These are phyloP conservation scores for Penicillium ochrochloron DNA, from an alignment of 495 filamentous ascomycete species.

Conservation along the genomic window DNA sequence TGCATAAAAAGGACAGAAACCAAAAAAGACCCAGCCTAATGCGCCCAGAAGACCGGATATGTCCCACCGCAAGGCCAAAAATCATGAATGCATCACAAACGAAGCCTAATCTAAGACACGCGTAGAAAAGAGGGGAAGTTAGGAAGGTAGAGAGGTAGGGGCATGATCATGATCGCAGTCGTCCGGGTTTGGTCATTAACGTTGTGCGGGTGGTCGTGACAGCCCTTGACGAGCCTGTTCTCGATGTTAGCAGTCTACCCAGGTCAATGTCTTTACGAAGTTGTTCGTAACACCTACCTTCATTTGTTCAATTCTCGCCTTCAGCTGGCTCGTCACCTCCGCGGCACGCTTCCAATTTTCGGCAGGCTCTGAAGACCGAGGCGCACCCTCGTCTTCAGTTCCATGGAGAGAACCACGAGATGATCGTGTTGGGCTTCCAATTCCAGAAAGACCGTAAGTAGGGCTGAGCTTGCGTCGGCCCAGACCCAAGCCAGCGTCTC, in stretches of 20 bases:
- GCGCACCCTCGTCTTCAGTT: constrained; percentile 44
- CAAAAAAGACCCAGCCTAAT: constrained; percentile 23
- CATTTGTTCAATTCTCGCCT: constrained; percentile 92
- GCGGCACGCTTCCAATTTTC: constrained; percentile 98
- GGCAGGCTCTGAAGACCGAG: constrained; percentile 59
- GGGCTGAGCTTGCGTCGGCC: constrained; percentile 52
- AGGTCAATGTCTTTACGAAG: background rate
- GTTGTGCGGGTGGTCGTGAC: constrained; percentile 44
- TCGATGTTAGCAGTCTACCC: constrained; percentile 9
- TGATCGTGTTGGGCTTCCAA: constrained; percentile 61
- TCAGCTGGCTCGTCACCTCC: constrained; percentile 97
- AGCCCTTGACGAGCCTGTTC: constrained; percentile 50
- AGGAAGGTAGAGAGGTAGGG: constrained; percentile 19
- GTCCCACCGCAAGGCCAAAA: constrained; percentile 17
- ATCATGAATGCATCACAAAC: constrained; percentile 20
- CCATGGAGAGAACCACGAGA: constrained; percentile 42
- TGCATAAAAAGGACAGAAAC: constrained; percentile 23
- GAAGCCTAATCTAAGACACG: constrained; percentile 27
- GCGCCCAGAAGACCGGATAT: constrained; percentile 29
- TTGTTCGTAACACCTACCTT: constrained; percentile 56
- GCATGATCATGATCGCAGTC: constrained; percentile 32
- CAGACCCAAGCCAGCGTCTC: constrained; percentile 43
- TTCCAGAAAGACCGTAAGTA: constrained; percentile 54
- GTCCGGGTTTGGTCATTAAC: constrained; percentile 39
- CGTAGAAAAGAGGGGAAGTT: constrained; percentile 20